phyloP scores from a whole-genome alignment of 225 moss, liverwort and hornwort species.

The Polytrichum formosum region DNA sequence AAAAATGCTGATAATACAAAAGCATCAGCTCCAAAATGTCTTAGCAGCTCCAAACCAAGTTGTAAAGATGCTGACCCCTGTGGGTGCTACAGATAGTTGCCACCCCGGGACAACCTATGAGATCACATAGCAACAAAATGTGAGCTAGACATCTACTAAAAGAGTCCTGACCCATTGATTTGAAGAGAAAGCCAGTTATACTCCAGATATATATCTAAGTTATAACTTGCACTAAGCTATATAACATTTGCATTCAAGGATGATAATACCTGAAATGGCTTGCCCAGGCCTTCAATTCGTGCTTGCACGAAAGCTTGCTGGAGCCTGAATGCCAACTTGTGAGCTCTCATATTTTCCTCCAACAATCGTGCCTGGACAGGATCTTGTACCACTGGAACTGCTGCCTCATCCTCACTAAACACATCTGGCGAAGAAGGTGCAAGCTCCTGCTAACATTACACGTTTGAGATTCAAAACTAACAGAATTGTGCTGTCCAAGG shows the following conservation, averaged over 20 bases:
- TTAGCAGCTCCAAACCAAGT: too few species aligned
- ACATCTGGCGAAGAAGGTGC: neutral
- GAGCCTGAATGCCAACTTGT: conserved; percentile 76
- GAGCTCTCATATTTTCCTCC: conserved; percentile 65
- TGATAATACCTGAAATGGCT: conserved; percentile 75
- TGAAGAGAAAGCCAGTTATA: too few species aligned
- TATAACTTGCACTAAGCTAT: too few species aligned
- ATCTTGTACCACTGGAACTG: conserved; percentile 17
- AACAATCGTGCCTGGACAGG: conserved; percentile 50
- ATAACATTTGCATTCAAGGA: neutral
- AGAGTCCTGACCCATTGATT: too few species aligned
- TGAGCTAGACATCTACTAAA: too few species aligned
- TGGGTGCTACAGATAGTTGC: neutral
- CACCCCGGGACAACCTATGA: neutral
- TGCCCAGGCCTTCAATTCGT: conserved; percentile 87
- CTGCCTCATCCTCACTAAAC: neutral
- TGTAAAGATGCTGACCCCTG: too few species aligned
- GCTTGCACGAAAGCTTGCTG: conserved; percentile 88
- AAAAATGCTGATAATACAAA: too few species aligned
- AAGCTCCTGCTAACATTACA: neutral
- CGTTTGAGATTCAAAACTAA: neutral
- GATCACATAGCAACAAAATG: neutral
- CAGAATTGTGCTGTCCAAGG: too few species aligned
- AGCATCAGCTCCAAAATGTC: too few species aligned
- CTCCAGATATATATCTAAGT: too few species aligned